Base-by-base conservation (phyloP, 371 early-diverging fungal genomes). In the Rhizomucor pusillus region DNA sequence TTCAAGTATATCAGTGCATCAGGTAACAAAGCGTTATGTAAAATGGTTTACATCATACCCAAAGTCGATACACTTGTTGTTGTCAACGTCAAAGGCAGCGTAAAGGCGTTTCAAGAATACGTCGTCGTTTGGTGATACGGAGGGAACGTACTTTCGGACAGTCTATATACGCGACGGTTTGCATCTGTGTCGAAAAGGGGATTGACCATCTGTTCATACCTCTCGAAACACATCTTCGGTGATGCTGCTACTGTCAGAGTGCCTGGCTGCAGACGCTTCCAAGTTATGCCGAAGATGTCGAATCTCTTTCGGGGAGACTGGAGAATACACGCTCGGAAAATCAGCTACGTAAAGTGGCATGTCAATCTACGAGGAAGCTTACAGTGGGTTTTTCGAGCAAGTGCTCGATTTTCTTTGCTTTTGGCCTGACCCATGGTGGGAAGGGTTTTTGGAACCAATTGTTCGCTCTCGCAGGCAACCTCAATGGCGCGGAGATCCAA, bases 51-150 rank as follows among this genome's bases (percentile, higher is more conserved):
- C 14, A 13, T 36, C 61, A 43, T 66, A 76, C 73, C 59, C 54
- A 59, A 89, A 88, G 60, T 90, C 90, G 59, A 90, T 84, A 22
- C 71, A 64, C 37, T 87, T 74, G 58, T 80, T 76, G 40, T 84
- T 83, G 54, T 91, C 80, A 16, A 78, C 70, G 59, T 92, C 89
- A 66, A 92, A 92, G 6, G 91, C 91, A 50, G 88, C 84, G 70
- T 88, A 92, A 12, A 92, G 66, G 46, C 90, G 73, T 59, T 87
- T 86, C 56, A 92, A 62, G 65, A 92, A 92, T 9, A 86, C 71
- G 58, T 88, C 88, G 39, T 89, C 89, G 35, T 75, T 71, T 10
- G 84, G 76, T 54, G 88, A 89, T 12, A 73, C 66, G 29, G 65
- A 59, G 1, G 79, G 75, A 3, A 73, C 64, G 58, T 50, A 71